Evolutionary conservation across 2,329 filamentous ascomycete genomes (phyloP).

Genomic region (Chlorencoelia australis): DNA sequence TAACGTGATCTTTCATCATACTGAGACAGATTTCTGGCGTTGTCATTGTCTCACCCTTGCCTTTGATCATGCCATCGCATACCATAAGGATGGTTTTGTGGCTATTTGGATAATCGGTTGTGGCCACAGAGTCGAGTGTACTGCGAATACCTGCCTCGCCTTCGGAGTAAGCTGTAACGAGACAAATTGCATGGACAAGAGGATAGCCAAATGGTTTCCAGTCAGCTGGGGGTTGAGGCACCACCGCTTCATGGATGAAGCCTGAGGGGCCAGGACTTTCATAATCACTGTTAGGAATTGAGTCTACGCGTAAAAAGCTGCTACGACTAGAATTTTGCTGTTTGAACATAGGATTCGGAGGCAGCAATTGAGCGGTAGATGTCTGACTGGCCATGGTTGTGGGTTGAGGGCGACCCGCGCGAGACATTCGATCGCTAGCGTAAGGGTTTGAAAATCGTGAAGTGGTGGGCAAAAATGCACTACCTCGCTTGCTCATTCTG

Average conservation of each 20-base stretch:
- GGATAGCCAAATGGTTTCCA: slow-evolving; percentile 98
- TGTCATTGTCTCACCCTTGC: slow-evolving; percentile 73
- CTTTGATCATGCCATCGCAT: slow-evolving; percentile 96
- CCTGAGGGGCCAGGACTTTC: slow-evolving; percentile 76
- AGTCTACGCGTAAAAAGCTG: slow-evolving; percentile 55
- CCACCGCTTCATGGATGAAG: slow-evolving; percentile 93
- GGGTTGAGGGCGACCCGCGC: slow-evolving; percentile 44
- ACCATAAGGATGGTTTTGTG: slow-evolving; percentile 96
- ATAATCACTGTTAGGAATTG: slow-evolving; percentile 43
- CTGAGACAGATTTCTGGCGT: slow-evolving; percentile 83
- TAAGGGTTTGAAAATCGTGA: slow-evolving; percentile 92
- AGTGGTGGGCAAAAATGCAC: slow-evolving; percentile 79
- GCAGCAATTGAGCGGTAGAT: slow-evolving; percentile 61
- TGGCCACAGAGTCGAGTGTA: slow-evolving; percentile 90
- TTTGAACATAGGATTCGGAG: slow-evolving; percentile 62
- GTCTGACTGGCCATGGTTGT: slow-evolving; percentile 93
- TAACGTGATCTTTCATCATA: slow-evolving; percentile 91
- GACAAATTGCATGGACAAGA: slow-evolving; percentile 82
- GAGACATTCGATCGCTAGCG: slow-evolving; percentile 49
- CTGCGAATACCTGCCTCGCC: slow-evolving; percentile 86
- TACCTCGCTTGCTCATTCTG: slow-evolving; percentile 68
- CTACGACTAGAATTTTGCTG: slow-evolving; percentile 51
- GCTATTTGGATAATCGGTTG: slow-evolving; percentile 97
- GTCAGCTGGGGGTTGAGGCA: slow-evolving; percentile 90
- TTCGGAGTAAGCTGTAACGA: slow-evolving; percentile 96